A percentile compares a stretch with the other conserved stretches of the same genome.
Conservation (phyloP, 1,139 yeast species). For the Schwanniomyces etchellsii region DNA sequence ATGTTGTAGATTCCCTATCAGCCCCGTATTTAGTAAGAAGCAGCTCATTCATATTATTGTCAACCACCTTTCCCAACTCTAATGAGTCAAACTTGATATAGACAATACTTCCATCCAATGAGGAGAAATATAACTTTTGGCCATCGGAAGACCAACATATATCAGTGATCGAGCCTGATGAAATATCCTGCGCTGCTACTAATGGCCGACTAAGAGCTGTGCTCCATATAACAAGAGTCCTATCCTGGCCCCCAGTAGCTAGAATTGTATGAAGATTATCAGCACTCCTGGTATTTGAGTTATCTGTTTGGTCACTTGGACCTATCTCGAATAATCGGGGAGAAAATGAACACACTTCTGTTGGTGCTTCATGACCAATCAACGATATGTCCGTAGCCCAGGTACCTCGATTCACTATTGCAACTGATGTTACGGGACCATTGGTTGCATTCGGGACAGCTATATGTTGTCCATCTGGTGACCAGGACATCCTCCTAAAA, state of each 20-base stretch:
- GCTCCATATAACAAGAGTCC: constrained; percentile 66
- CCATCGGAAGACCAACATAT: constrained; percentile 81
- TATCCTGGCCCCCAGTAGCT: constrained; percentile 80
- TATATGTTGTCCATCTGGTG: constrained; percentile 95
- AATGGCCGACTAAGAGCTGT: constrained; percentile 58
- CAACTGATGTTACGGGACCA: constrained; percentile 91
- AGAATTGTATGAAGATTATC: constrained; percentile 35
- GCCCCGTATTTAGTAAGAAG: constrained; percentile 84
- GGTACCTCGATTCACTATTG: constrained; percentile 80
- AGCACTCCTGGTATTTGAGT: constrained; percentile 13
- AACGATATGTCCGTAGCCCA: constrained; percentile 89
- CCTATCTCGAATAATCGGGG: constrained; percentile 55
- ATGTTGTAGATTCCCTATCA: constrained; percentile 73
- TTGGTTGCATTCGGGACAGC: constrained; percentile 97
- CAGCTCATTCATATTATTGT: constrained; percentile 58
- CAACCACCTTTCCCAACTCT: constrained; percentile 72
- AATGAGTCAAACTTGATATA: constrained; percentile 60
- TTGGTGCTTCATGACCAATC: constrained; percentile 95
- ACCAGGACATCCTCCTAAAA: constrained; percentile 91
- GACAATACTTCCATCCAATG: constrained; percentile 81
- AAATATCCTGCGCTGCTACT: constrained; percentile 58
- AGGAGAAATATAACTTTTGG: constrained; percentile 59
- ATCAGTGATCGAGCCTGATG: constrained; percentile 63
- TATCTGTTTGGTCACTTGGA: constrained; percentile 3
- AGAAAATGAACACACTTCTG: constrained; percentile 88